phyloP scores from a whole-genome alignment of 345 rosid genomes.

The Corchorus capsularis region DNA sequence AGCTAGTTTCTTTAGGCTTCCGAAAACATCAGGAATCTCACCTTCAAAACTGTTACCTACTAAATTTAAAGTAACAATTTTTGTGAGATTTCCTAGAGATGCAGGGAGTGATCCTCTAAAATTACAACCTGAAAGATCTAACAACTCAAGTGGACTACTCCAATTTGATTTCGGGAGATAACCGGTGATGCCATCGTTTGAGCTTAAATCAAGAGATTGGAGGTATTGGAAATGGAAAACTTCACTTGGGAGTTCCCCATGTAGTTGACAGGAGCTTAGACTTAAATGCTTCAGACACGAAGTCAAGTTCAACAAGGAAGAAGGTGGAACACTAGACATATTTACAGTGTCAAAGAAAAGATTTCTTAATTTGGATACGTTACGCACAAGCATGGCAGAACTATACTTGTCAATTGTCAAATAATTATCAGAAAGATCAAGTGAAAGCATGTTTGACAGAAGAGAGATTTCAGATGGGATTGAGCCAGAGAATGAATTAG shows the following conservation, averaged over 20 bases:
- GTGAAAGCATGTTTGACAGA: constrained; percentile 6
- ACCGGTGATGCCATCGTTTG: not conserved
- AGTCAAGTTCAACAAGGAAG: constrained; percentile 9
- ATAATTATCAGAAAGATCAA: constrained; percentile 3
- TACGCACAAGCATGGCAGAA: not conserved
- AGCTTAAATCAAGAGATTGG: not conserved
- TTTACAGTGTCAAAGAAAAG: not conserved
- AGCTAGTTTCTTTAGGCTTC: not conserved
- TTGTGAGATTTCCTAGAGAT: not conserved
- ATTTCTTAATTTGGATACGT: constrained; percentile 8
- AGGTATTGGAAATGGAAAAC: constrained; percentile 6
- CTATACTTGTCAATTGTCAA: not conserved
- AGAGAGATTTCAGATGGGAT: constrained; percentile 15
- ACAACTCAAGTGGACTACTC: not conserved
- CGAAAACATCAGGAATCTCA: not conserved
- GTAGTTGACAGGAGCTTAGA: fast-evolving
- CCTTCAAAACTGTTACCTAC: not conserved
- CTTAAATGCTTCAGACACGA: not conserved
- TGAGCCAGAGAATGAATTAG: not conserved
- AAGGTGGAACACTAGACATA: not conserved
- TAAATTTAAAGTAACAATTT: not conserved
- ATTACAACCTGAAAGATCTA: no score
- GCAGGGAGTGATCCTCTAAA: no score
- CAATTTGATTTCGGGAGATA: not conserved
- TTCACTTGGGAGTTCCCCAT: constrained; percentile 18